A percentile compares a stretch with the other conserved stretches of the same genome.
phyloP scores from a whole-genome alignment of 345 rosid genomes.

The Salix suchowensis region DNA sequence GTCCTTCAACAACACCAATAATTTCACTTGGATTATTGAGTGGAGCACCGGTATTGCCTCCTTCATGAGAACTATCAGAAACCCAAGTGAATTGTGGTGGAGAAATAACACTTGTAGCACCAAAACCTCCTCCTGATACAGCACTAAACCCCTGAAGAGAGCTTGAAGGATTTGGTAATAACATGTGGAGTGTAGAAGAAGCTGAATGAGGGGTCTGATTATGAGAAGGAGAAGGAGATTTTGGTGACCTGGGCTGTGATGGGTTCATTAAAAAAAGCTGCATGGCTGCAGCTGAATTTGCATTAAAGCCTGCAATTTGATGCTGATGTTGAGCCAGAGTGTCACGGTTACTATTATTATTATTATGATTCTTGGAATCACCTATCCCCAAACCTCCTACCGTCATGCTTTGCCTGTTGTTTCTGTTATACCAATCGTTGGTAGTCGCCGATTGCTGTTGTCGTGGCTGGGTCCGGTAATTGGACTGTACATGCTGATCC shows the following conservation, averaged over 20 bases:
- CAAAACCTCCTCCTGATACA: slow-evolving; percentile 22
- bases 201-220: slow-evolving; percentile 32
- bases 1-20: slow-evolving; percentile 57
- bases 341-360: slow-evolving; percentile 13
- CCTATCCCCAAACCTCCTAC: slow-evolving; percentile 30
- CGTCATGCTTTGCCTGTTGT: slow-evolving; percentile 13
- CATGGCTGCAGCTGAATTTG: slow-evolving; percentile 81
- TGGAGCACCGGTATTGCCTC: slow-evolving; percentile 24
- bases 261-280: slow-evolving; percentile 87
- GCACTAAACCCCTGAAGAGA: slow-evolving; percentile 45
- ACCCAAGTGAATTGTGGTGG: slow-evolving; percentile 63
- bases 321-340: slow-evolving; percentile 39
- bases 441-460: slow-evolving; percentile 8
- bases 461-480: slow-evolving; percentile 17
- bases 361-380: slow-evolving; percentile 27
- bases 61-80: slow-evolving; percentile 40
- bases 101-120: slow-evolving; percentile 33
- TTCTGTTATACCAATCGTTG: slow-evolving; percentile 46
- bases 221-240: slow-evolving; percentile 43
- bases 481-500: slow-evolving; percentile 27
- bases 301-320: slow-evolving; percentile 65
- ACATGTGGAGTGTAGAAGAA: slow-evolving; percentile 81
- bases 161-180: slow-evolving; percentile 62
- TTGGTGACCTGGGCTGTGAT: slow-evolving; percentile 59
- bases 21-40: slow-evolving; percentile 43